These are phyloP conservation scores for Pilasporangium apinafurcum DNA, from an alignment of 352 stramenopile species.

Conservation along the genomic window DNA sequence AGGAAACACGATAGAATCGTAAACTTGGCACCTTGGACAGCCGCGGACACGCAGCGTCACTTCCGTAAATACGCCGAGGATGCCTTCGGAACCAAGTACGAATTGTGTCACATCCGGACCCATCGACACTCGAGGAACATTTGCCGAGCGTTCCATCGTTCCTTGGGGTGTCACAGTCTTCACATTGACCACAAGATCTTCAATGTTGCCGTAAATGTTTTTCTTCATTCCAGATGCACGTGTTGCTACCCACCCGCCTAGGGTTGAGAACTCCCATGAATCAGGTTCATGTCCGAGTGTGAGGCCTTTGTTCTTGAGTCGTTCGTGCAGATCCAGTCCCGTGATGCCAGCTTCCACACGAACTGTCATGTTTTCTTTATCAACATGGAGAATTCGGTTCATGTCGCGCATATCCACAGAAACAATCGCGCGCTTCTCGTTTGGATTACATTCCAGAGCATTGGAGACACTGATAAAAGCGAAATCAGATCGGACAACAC, in stretches of 20 bases:
- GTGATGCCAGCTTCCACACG: constrained; percentile 89
- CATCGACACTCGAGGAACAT: constrained; percentile 76
- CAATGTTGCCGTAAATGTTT: constrained; percentile 93
- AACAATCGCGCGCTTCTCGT: constrained; percentile 87
- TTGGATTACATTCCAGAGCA: constrained; percentile 44
- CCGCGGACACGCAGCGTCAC: constrained; percentile 90
- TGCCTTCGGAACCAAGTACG: constrained; percentile 91
- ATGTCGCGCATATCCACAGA: constrained; percentile 93
- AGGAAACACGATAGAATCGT: constrained; percentile 90
- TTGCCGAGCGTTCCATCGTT: constrained; percentile 43
- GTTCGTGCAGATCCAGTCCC: constrained; percentile 82
- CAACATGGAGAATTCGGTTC: constrained; percentile 56
- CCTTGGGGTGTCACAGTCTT: constrained; percentile 64
- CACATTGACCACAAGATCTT: constrained; percentile 88
- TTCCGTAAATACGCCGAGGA: constrained; percentile 91
- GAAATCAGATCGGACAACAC: not conserved
- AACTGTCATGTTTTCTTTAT: constrained; percentile 84
- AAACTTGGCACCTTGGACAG: constrained; percentile 69
- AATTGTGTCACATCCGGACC: constrained; percentile 88
- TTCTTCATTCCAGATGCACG: constrained; percentile 94
- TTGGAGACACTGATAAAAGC: constrained; percentile 36
- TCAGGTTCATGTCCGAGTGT: constrained; percentile 92
- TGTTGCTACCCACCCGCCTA: constrained; percentile 91
- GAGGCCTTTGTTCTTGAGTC: constrained; percentile 76
- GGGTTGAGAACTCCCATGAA: constrained; percentile 91